Evolutionary conservation across 495 filamentous ascomycete genomes (phyloP).

Genomic region (Aspergillus nidulans): DNA sequence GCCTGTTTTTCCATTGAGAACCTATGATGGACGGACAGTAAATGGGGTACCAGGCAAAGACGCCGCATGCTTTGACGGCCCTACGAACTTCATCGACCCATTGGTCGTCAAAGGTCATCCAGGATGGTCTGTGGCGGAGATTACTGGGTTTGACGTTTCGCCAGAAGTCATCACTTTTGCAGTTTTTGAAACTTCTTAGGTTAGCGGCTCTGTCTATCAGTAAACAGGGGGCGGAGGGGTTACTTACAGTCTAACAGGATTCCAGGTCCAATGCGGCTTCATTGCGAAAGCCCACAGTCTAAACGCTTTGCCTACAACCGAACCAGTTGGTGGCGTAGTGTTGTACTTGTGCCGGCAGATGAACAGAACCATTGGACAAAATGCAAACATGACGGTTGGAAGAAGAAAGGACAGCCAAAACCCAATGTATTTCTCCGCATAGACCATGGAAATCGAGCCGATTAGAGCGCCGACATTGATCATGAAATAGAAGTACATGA

Average conservation of each 20-base stretch:
- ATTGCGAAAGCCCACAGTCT: conserved; percentile 51
- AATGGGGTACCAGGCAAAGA: conserved; percentile 55
- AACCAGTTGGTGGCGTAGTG: conserved; percentile 56
- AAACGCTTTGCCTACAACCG: conserved; percentile 54
- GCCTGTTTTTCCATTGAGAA: background rate
- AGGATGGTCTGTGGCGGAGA: conserved; percentile 44
- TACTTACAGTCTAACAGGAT: conserved; percentile 42
- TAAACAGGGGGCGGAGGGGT: background rate
- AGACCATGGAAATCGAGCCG: conserved; percentile 54
- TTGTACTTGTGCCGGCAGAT: conserved; percentile 57
- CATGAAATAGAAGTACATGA: conserved; percentile 47
- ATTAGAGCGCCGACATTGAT: conserved; percentile 49
- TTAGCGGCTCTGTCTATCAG: background rate
- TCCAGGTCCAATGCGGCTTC: conserved; percentile 58
- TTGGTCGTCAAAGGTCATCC: conserved; percentile 61
- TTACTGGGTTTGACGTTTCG: conserved; percentile 62
- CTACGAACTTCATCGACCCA: conserved; percentile 52
- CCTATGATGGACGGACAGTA: conserved; percentile 40
- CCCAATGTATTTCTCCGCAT: conserved; percentile 69
- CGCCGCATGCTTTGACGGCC: conserved; percentile 47
- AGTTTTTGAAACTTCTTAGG: conserved; percentile 42
- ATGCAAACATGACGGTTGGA: conserved; percentile 53
- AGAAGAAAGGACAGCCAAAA: conserved; percentile 68
- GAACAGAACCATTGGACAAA: conserved; percentile 58
- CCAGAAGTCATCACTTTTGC: conserved; percentile 54